phyloP scores from a whole-genome alignment of 2,329 filamentous ascomycete species.

The Tolypocladium nubicola region DNA sequence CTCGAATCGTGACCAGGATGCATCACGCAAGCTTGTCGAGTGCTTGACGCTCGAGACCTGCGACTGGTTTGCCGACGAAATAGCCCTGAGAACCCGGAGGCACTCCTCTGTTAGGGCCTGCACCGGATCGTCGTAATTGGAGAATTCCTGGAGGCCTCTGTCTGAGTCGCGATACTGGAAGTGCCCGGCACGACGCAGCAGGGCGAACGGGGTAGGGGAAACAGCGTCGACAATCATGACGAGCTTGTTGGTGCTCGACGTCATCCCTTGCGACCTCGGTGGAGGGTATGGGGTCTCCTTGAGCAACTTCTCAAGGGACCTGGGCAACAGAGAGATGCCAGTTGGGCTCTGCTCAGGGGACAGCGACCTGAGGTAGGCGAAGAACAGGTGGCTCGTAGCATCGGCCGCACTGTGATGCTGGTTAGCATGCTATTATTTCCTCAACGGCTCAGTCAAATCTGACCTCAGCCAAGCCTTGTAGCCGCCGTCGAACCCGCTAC shows the following conservation, averaged over 20 bases:
- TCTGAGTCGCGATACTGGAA: slow-evolving; percentile 94
- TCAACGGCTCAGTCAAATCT: slow-evolving; percentile 14
- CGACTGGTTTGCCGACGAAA: slow-evolving; percentile 82
- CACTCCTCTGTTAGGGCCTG: slow-evolving; percentile 88
- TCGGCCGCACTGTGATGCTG: slow-evolving; percentile 64
- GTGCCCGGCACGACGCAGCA: slow-evolving; percentile 82
- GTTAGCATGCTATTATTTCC: slow-evolving; percentile 3
- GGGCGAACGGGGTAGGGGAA: slow-evolving; percentile 85
- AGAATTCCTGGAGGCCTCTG: slow-evolving; percentile 71
- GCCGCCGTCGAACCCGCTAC: slow-evolving; percentile 87
- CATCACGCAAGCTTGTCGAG: slow-evolving; percentile 66
- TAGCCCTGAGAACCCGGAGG: slow-evolving; percentile 76
- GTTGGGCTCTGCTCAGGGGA: slow-evolving; percentile 69
- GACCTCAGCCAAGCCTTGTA: slow-evolving; percentile 82
- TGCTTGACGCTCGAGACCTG: slow-evolving; percentile 60
- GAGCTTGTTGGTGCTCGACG: slow-evolving; percentile 74
- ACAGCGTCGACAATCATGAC: slow-evolving; percentile 95
- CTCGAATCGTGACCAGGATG: slow-evolving; percentile 94
- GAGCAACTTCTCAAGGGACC: slow-evolving; percentile 82
- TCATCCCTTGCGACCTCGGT: slow-evolving; percentile 62
- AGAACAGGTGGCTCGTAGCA: slow-evolving; percentile 94
- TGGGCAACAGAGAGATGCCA: slow-evolving; percentile 76
- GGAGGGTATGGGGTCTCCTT: slow-evolving; percentile 93
- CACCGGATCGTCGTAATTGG: slow-evolving; percentile 81
- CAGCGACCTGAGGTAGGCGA: slow-evolving; percentile 86